Evolutionary conservation across 495 filamentous ascomycete genomes (phyloP).

Genomic region (Sabuloglossum arenarium): DNA sequence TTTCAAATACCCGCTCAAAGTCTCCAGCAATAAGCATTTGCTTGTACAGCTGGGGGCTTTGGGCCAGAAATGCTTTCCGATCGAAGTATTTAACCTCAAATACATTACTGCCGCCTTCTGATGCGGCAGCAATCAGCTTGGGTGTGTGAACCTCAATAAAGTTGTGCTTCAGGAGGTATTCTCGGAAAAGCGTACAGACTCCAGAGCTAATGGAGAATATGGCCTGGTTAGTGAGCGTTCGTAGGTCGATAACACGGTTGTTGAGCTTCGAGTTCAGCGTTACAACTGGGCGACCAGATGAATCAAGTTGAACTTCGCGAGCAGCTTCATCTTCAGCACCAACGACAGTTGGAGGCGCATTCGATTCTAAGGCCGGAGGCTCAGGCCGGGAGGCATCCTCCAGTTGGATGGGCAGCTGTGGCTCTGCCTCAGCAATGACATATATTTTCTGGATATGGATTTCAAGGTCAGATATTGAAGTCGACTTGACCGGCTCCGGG

Average conservation of each 20-base stretch:
- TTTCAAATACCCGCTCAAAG: conserved; percentile 22
- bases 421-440: conserved; percentile 40
- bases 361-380: background rate
- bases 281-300: conserved; percentile 18
- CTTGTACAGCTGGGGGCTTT: conserved; percentile 25
- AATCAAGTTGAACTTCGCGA: conserved; percentile 11
- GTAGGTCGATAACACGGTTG: conserved; percentile 22
- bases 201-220: conserved; percentile 24
- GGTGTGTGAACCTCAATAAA: conserved; percentile 20
- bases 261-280: conserved; percentile 20
- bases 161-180: conserved; percentile 16
- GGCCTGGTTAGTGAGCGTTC: conserved; percentile 20
- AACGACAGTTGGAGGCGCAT: conserved; percentile 13
- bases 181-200: conserved; percentile 18
- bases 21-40: conserved; percentile 23
- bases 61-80: conserved; percentile 20
- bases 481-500: conserved; percentile 55
- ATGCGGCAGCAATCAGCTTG: conserved; percentile 19
- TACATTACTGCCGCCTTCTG: conserved; percentile 23
- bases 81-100: conserved; percentile 25
- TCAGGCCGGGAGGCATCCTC: conserved; percentile 4
- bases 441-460: conserved; percentile 64
- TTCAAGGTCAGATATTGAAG: conserved; percentile 55
- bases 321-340: conserved; percentile 15
- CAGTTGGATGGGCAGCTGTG: conserved; percentile 46